Percentiles rank a stretch among this genome's conserved stretches.
These are phyloP conservation scores for Eucalyptus victrix DNA, from an alignment of 345 rosid species.

Conservation along the genomic window DNA sequence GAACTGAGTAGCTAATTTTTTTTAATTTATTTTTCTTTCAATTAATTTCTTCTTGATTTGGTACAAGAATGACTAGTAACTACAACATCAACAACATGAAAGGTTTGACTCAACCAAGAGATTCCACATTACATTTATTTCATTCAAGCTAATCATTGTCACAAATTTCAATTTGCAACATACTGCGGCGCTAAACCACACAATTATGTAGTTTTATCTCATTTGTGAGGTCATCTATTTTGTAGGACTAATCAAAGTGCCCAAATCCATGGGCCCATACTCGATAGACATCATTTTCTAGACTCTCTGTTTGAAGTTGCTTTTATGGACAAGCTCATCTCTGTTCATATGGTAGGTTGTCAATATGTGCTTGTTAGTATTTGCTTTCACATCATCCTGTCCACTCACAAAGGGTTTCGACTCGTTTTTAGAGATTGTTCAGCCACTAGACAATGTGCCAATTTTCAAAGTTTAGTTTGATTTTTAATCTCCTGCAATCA, in stretches of 20 bases:
- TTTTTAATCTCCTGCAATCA: background rate
- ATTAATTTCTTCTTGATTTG: background rate
- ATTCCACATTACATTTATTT: background rate
- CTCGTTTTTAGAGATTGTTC: background rate
- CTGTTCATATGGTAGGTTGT: background rate
- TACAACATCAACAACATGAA: background rate
- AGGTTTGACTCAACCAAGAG: background rate
- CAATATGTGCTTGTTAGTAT: background rate
- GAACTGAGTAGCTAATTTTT: no score
- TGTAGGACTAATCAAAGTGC: fast-evolving
- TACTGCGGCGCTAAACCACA: background rate
- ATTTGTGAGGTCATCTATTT: background rate
- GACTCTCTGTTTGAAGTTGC: background rate
- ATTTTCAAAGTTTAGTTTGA: background rate
- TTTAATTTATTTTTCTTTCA: background rate
- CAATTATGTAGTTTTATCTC: background rate
- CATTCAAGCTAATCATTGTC: no score
- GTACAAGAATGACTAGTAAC: background rate
- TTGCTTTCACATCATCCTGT: background rate
- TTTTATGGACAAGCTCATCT: background rate
- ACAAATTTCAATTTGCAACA: background rate
- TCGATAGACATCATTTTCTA: background rate
- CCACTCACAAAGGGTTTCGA: background rate
- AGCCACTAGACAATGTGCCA: background rate
- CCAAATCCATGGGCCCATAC: background rate